phyloP scores from a whole-genome alignment of 2,329 filamentous ascomycete species.

The Chaetomiaceae sp. region DNA sequence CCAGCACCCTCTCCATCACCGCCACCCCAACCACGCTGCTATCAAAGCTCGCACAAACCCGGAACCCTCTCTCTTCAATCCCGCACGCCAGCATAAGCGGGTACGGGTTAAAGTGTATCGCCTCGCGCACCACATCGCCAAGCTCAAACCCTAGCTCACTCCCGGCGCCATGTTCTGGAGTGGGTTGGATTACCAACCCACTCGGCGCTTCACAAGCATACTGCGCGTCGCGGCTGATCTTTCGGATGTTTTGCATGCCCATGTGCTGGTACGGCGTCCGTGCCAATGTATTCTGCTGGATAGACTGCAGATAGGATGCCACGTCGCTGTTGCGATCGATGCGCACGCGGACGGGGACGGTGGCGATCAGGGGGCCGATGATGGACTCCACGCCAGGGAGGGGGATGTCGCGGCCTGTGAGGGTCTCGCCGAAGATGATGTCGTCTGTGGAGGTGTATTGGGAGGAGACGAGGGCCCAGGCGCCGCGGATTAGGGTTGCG shows the following conservation, averaged over 20 bases:
- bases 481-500: slow-evolving; percentile 54
- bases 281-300: slow-evolving; percentile 14
- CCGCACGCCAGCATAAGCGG: slow-evolving; percentile 46
- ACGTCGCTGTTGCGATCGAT: slow-evolving; percentile 32
- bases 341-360: slow-evolving; percentile 21
- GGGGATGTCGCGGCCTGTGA: slow-evolving; percentile 20
- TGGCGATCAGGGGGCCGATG: slow-evolving; percentile 22
- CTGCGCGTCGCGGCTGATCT: slow-evolving; percentile 49
- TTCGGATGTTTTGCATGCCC: slow-evolving; percentile 56
- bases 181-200: slow-evolving; percentile 51
- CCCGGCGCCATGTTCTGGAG: slow-evolving; percentile 20
- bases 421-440: slow-evolving; percentile 48
- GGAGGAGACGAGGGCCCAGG: slow-evolving; percentile 53
- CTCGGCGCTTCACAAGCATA: slow-evolving; percentile 54
- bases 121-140: slow-evolving; percentile 52
- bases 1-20: slow-evolving; percentile 17
- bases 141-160: slow-evolving; percentile 21
- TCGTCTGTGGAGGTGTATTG: slow-evolving; percentile 46
- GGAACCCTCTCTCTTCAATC: slow-evolving; percentile 39
- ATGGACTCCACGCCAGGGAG: slow-evolving; percentile 18
- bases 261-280: slow-evolving; percentile 60
- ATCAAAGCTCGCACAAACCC: slow-evolving; percentile 42
- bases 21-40: slow-evolving; percentile 17
- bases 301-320: slow-evolving; percentile 38
- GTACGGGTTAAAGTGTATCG: slow-evolving; percentile 50